Conservation (phyloP, 1,139 yeast genomes). For the Kodamaea suecica region DNA sequence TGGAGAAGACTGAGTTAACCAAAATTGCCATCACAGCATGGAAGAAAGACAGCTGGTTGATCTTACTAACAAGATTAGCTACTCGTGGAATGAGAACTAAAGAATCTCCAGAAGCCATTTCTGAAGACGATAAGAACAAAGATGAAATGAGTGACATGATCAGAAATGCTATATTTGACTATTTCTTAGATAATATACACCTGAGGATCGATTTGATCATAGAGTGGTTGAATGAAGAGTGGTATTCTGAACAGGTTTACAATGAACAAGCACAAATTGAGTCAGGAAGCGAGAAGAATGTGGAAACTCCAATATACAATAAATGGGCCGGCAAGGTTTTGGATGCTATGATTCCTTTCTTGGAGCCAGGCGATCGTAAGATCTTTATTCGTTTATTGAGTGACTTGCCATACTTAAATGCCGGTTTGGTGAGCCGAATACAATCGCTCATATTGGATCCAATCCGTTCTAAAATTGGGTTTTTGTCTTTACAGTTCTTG, state of each 20-base stretch:
- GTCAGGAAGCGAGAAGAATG: slow-evolving; percentile 16
- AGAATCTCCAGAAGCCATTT: slow-evolving; percentile 10
- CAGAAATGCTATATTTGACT: slow-evolving; percentile 67
- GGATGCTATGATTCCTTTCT: slow-evolving; percentile 78
- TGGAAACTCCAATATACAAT: slow-evolving; percentile 48
- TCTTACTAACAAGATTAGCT: slow-evolving; percentile 71
- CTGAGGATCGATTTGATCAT: slow-evolving; percentile 72
- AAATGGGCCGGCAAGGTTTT: slow-evolving; percentile 71
- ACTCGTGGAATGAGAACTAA: slow-evolving; percentile 64
- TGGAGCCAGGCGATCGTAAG: slow-evolving; percentile 77
- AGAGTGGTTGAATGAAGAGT: slow-evolving; percentile 95
- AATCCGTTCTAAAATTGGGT: slow-evolving; percentile 72
- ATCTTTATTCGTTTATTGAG: slow-evolving; percentile 77
- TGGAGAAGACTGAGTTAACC: slow-evolving; percentile 36
- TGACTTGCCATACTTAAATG: slow-evolving; percentile 76
- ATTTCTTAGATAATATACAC: slow-evolving; percentile 72
- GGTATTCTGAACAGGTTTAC: slow-evolving; percentile 69
- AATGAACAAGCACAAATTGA: slow-evolving; percentile 17
- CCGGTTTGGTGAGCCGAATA: slow-evolving; percentile 57
- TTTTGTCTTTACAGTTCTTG: slow-evolving; percentile 74
- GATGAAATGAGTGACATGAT: slow-evolving; percentile 56
- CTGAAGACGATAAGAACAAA: slow-evolving; percentile 18
- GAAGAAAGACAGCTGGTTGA: slow-evolving; percentile 75
- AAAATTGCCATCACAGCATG: slow-evolving; percentile 59
- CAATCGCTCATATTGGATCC: slow-evolving; percentile 85